Evolutionary conservation across 2,329 filamentous ascomycete genomes (phyloP), one percentile per base, ranked within the genome.

Genomic region (Fusarium sp.): DNA sequence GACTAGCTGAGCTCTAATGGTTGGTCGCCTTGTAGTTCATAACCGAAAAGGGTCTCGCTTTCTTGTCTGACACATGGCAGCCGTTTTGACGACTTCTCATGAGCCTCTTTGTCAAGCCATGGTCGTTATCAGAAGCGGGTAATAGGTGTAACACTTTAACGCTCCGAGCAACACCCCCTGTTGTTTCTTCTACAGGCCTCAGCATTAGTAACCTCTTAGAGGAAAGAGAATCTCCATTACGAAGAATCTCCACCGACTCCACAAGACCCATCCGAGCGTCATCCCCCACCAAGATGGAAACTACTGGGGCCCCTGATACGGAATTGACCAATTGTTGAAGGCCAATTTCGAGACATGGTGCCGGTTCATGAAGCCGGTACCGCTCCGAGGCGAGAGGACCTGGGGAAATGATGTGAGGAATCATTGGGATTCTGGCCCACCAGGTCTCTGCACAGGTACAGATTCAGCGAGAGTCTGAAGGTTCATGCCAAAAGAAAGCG

Each of bases 201-300:
- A 52, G 12, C 22, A 20, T 58, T 22, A 32, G 44, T 41, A 41
- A 42, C 74, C 74, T 75, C 72, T 75, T 53, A 75, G 42, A 66
- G 18, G 40, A 22, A 40, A 60, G 59, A 47, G 62, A 75, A 72
- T 70, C 52, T 29, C 45, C 55, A 74, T 75, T 73, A 75, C 74
- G 61, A 74, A 74, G 55, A 20, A 41, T 58, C 56, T 20, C 70
- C 70, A 69, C 71, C 40, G 60, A 45, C 52, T 61, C 70, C 73
- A 67, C 61, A 30, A 27, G 34, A 57, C 62, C 67, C 71, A 67
- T 71, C 58, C 65, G 56, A 47, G 55, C 62, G 60, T 57, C 57
- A 59, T 49, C 57, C 72, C 71, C 71, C 67, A 57, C 70, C 46
- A 18, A 56, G n/a, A n/a, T 52, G 40, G 40, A 53, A 48, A 51